phyloP scores from a whole-genome alignment of 345 rosid genomes.

The Ricinus communis region DNA sequence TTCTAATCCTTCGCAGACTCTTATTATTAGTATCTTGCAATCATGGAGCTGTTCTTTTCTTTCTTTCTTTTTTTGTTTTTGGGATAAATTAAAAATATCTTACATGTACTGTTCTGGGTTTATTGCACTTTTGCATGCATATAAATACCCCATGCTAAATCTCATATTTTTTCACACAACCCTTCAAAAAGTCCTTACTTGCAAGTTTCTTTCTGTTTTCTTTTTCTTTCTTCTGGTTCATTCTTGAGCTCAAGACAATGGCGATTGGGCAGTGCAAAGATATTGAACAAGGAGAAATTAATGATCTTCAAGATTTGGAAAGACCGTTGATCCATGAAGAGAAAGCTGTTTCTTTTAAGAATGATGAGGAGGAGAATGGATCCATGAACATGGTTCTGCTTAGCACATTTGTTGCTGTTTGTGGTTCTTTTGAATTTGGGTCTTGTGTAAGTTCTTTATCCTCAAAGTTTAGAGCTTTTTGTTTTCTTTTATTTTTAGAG shows the following conservation, averaged over 20 bases:
- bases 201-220: background rate
- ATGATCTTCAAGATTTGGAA: constrained; percentile 42
- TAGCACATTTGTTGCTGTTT: constrained; percentile 79
- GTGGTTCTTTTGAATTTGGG: constrained; percentile 88
- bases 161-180: background rate
- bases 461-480: background rate
- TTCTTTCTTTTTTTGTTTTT: background rate
- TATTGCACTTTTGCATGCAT: constrained; percentile 10
- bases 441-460: constrained; percentile 68
- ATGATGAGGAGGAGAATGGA: constrained; percentile 34
- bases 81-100: no score
- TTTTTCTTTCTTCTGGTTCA: background rate
- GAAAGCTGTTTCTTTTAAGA: constrained; percentile 25
- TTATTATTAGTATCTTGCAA: background rate
- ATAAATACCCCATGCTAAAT: background rate
- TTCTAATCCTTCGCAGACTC: background rate
- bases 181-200: background rate
- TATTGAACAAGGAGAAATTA: constrained; percentile 47
- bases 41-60: background rate
- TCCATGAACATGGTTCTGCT: constrained; percentile 64
- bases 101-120: background rate
- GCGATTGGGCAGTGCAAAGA: constrained; percentile 44
- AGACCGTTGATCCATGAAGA: constrained; percentile 46
- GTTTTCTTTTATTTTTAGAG: background rate
- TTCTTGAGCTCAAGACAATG: constrained; percentile 33